Conservation (phyloP, 2,329 filamentous ascomycete species). For the Colletotrichum gloeosporioides region DNA sequence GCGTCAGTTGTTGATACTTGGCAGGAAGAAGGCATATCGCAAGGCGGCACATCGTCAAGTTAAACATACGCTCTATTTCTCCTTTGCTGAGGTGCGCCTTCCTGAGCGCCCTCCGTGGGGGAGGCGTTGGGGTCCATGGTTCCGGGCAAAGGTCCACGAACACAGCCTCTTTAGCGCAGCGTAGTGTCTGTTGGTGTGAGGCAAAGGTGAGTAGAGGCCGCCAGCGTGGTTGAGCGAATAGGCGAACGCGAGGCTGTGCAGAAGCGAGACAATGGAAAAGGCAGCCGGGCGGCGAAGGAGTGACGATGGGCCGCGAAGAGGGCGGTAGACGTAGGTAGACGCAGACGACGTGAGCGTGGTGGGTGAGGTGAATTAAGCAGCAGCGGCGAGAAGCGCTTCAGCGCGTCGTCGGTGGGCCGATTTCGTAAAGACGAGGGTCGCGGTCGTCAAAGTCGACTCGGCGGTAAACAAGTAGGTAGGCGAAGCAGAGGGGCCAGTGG, state of each 20-base stretch:
- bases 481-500: not conserved
- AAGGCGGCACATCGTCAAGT: not conserved
- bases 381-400: not conserved
- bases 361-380: not conserved
- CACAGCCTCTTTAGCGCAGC: conserved; percentile 11
- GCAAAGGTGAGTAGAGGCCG: not conserved
- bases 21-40: not conserved
- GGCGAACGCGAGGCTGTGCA: conserved; percentile 10
- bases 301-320: not conserved
- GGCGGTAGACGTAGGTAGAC: not conserved
- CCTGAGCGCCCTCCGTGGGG: not conserved
- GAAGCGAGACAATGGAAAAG: not conserved
- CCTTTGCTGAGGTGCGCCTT: conserved; percentile 22
- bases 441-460: not conserved
- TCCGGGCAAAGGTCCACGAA: not conserved
- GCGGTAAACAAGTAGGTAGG: not conserved
- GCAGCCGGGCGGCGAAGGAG: conserved; percentile 13
- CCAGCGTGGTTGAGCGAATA: not conserved
- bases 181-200: not conserved
- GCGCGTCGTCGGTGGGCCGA: conserved; percentile 1
- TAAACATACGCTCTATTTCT: conserved; percentile 44
- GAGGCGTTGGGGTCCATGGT: conserved; percentile 14
- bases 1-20: conserved; percentile 16
- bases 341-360: not conserved
- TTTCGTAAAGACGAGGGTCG: not conserved